phyloP scores from a whole-genome alignment of 495 filamentous ascomycete species.

The Apiosordaria backusii region DNA sequence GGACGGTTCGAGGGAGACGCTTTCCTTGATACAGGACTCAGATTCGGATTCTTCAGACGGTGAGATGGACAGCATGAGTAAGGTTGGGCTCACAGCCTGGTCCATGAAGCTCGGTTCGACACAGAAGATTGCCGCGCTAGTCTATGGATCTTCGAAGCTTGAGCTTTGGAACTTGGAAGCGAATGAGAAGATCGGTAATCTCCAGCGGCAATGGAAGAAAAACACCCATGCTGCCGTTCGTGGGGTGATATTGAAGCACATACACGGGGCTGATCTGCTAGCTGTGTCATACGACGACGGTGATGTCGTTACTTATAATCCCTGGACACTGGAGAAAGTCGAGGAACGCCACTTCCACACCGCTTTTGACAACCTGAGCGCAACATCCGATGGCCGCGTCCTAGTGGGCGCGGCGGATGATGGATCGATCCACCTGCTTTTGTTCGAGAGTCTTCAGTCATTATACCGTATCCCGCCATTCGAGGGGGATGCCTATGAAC shows the following conservation, averaged over 20 bases:
- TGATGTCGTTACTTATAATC: slow-evolving; percentile 7
- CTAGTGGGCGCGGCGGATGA: slow-evolving; percentile 7
- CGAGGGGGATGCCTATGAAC: background rate
- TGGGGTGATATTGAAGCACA: slow-evolving; percentile 15
- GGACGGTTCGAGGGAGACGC: background rate
- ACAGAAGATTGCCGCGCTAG: background rate
- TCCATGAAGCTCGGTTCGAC: background rate
- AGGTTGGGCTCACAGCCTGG: background rate
- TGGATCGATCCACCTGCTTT: slow-evolving; percentile 11
- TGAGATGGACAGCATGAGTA: background rate
- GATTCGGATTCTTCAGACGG: background rate
- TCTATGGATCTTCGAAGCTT: background rate
- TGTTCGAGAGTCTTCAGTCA: slow-evolving; percentile 11
- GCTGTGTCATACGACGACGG: slow-evolving; percentile 18
- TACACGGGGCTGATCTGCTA: slow-evolving; percentile 8
- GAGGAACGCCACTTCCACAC: background rate
- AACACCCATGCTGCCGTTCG: background rate
- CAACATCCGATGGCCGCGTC: slow-evolving; percentile 7
- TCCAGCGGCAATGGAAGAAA: background rate
- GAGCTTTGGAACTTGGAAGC: background rate
- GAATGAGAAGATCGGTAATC: background rate
- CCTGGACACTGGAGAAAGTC: slow-evolving; percentile 11
- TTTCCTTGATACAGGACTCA: background rate
- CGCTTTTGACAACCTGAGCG: background rate
- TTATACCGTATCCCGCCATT: slow-evolving; percentile 4